Conservation (phyloP, 176 grass and related monocot species). For the Juncus inflexus region DNA sequence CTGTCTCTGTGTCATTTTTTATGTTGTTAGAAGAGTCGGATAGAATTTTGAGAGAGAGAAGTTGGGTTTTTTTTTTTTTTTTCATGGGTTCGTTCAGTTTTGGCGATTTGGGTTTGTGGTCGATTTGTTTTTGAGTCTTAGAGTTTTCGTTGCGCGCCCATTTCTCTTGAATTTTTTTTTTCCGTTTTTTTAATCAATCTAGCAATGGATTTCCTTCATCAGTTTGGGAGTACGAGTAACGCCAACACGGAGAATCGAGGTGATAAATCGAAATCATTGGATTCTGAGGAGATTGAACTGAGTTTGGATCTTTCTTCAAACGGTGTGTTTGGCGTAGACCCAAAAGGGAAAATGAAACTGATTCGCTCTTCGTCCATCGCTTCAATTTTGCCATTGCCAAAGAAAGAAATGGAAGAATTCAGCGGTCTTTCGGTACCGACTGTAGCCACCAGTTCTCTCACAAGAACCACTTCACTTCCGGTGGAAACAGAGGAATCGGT, state of each 20-base stretch:
- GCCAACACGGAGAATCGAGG: neutral
- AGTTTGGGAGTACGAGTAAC: constrained; percentile 30
- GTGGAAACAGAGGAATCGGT: constrained; percentile 54
- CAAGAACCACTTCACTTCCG: constrained; percentile 73
- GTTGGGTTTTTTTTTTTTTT: neutral
- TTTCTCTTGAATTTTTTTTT: constrained; percentile 16
- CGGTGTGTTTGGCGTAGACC: constrained; percentile 66
- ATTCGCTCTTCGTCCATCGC: constrained; percentile 63
- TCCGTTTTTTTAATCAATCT: neutral
- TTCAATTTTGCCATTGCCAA: constrained; percentile 41
- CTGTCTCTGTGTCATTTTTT: neutral
- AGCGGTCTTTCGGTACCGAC: constrained; percentile 18
- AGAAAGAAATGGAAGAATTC: constrained; percentile 27
- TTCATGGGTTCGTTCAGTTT: neutral
- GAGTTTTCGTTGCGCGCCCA: neutral
- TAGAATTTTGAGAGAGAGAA: constrained; percentile 10
- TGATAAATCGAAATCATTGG: constrained; percentile 16
- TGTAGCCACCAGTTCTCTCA: constrained; percentile 27
- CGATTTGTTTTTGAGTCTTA: neutral
- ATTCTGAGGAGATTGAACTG: constrained; percentile 64
- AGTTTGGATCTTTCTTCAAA: constrained; percentile 73
- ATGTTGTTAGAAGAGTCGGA: neutral
- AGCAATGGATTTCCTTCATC: constrained; percentile 48
- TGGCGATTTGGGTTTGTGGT: neutral
- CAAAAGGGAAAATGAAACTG: constrained; percentile 48